phyloP scores from a whole-genome alignment of 208 protist genomes.

The Trypanosoma cruzi region DNA sequence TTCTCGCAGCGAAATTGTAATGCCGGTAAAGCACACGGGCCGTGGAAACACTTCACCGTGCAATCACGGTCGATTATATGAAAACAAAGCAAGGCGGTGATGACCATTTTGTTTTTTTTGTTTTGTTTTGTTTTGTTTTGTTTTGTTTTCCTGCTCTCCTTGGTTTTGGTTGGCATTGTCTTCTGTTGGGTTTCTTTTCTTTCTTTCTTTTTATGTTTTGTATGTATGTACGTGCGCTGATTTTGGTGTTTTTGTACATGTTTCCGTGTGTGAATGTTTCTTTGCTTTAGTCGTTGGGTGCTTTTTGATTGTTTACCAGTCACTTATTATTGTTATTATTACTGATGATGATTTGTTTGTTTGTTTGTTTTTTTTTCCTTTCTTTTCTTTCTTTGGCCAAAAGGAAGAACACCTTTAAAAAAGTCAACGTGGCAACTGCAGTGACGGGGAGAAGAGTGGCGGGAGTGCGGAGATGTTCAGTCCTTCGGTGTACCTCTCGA shows the following conservation, averaged over 20 bases:
- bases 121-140: background rate
- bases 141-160: background rate
- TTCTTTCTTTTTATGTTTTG: background rate
- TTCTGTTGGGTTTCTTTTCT: background rate
- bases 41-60: constrained; percentile 32
- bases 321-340: too few relatives aligned
- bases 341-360: too few relatives aligned
- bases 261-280: background rate
- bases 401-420: constrained; percentile 11
- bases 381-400: constrained; percentile 14
- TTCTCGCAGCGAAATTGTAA: constrained; percentile 44
- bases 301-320: too few relatives aligned
- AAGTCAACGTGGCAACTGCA: background rate
- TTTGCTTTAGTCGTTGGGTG: background rate
- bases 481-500: constrained; percentile 68
- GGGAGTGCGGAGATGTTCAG: constrained; percentile 63
- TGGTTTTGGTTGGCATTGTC: too few relatives aligned
- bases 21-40: constrained; percentile 9
- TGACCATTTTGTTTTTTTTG: background rate
- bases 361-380: background rate
- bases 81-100: background rate
- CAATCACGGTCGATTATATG: constrained; percentile 9
- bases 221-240: background rate
- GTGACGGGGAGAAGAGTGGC: background rate
- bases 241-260: background rate